phyloP scores from a whole-genome alignment of 257 asterid genomes.

The Craterostigma plantagineum region DNA sequence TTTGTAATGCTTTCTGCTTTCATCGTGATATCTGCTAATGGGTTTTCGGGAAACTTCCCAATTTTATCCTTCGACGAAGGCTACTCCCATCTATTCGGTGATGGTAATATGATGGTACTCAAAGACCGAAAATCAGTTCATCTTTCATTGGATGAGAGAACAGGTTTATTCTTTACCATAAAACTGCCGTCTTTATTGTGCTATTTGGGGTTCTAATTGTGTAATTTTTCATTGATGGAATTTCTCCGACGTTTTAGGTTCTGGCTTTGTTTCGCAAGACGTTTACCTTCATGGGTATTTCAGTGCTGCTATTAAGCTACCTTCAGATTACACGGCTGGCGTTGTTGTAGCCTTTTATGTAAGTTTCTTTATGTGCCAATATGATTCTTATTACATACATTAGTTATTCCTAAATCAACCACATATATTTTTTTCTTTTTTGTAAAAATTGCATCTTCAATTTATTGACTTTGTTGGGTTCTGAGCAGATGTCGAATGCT shows the following conservation, averaged over 20 bases:
- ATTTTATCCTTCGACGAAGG: conserved; percentile 71
- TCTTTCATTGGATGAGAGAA: conserved; percentile 57
- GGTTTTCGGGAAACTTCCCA: conserved; percentile 50
- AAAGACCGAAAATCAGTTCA: conserved; percentile 63
- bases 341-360: conserved; percentile 95
- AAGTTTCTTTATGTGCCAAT: too few species aligned
- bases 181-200: too few species aligned
- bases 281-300: conserved; percentile 68
- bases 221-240: too few species aligned
- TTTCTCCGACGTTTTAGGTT: conserved; percentile 19
- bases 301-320: conserved; percentile 81
- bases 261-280: conserved; percentile 89
- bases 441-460: too few species aligned
- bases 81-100: conserved; percentile 75
- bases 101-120: conserved; percentile 53
- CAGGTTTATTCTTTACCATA: conserved; percentile 22
- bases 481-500: conserved; percentile 60
- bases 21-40: conserved; percentile 20
- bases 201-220: too few species aligned
- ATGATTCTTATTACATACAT: too few species aligned
- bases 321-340: conserved; percentile 87
- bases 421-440: too few species aligned
- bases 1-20: conserved; percentile 16
- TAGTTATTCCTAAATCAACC: too few species aligned
- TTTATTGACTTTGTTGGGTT: conserved; percentile 6